These are phyloP conservation scores for Prunus persica DNA, from an alignment of 306 rosid genomes.

Conservation along the genomic window DNA sequence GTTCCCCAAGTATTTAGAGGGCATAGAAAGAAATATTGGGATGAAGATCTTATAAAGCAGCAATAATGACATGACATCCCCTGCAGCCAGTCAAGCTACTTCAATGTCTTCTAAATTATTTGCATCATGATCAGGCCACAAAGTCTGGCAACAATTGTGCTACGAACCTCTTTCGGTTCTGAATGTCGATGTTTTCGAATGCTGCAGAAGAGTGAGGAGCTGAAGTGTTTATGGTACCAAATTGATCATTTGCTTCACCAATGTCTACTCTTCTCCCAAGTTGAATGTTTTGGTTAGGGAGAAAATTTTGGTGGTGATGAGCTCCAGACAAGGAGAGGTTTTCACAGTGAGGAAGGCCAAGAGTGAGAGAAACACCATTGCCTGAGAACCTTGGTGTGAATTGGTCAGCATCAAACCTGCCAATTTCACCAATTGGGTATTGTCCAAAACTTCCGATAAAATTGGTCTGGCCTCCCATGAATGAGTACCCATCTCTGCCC, in stretches of 20 bases:
- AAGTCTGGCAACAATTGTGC: conserved; percentile 91
- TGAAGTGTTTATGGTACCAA: conserved; percentile 53
- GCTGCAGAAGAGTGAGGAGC: conserved; percentile 73
- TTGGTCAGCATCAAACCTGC: conserved; percentile 69
- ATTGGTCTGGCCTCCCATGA: conserved; percentile 70
- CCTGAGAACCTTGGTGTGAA: conserved; percentile 78
- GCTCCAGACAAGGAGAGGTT: conserved; percentile 59
- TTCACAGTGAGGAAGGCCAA: conserved; percentile 91
- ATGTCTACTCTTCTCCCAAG: conserved; percentile 72
- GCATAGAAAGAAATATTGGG: conserved; percentile 31
- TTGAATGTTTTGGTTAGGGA: conserved; percentile 68
- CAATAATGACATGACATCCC: background rate
- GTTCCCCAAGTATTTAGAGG: conserved; percentile 27
- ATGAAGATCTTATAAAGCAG: conserved; percentile 10
- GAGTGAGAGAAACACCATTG: conserved; percentile 85
- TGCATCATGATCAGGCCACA: conserved; percentile 44
- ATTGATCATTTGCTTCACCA: conserved; percentile 58
- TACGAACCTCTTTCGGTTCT: conserved; percentile 84
- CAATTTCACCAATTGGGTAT: conserved; percentile 85
- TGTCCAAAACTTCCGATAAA: conserved; percentile 82
- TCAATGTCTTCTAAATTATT: conserved; percentile 20
- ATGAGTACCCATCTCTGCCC: conserved; percentile 73
- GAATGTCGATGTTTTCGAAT: conserved; percentile 75
- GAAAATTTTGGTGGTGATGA: conserved; percentile 53
- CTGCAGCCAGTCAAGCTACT: conserved; percentile 22